Evolutionary conservation across 2,329 filamentous ascomycete genomes (phyloP).

Genomic region (Triangularia verruculosa): DNA sequence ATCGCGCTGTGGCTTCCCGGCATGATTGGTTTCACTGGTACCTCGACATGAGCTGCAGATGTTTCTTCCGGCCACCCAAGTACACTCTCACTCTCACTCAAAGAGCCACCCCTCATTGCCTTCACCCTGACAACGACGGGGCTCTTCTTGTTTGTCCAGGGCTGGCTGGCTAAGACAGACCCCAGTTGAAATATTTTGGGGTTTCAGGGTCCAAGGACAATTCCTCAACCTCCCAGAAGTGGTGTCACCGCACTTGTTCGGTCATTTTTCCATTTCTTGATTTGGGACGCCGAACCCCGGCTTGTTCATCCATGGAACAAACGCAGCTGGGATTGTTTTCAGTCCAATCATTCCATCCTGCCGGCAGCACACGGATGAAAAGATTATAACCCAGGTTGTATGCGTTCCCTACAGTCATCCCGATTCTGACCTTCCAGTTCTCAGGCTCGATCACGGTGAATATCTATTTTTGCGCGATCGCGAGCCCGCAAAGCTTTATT

Average conservation of each 20-base stretch:
- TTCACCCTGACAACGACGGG: not conserved
- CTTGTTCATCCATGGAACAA: not conserved
- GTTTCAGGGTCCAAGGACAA: constrained; percentile 1
- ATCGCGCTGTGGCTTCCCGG: not conserved
- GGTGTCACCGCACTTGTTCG: not conserved
- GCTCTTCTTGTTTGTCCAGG: not conserved
- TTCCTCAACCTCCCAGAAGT: not conserved
- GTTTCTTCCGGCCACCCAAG: not conserved
- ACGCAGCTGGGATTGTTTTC: not conserved
- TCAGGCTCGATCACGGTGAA: not conserved
- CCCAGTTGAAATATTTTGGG: not conserved
- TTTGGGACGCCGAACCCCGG: not conserved
- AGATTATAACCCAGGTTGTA: not conserved
- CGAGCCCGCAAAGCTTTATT: not conserved
- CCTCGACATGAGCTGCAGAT: not conserved
- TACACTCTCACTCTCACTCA: not conserved
- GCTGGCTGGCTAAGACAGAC: not conserved
- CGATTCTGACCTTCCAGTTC: not conserved
- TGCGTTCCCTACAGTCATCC: not conserved
- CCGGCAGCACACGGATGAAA: not conserved
- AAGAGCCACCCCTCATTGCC: not conserved
- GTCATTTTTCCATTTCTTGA: not conserved
- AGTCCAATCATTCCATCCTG: not conserved
- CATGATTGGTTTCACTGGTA: not conserved
- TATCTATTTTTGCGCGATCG: not conserved